Evolutionary conservation across 2,329 filamentous ascomycete species (phyloP).

Genomic region (Alternaria consortialis): DNA sequence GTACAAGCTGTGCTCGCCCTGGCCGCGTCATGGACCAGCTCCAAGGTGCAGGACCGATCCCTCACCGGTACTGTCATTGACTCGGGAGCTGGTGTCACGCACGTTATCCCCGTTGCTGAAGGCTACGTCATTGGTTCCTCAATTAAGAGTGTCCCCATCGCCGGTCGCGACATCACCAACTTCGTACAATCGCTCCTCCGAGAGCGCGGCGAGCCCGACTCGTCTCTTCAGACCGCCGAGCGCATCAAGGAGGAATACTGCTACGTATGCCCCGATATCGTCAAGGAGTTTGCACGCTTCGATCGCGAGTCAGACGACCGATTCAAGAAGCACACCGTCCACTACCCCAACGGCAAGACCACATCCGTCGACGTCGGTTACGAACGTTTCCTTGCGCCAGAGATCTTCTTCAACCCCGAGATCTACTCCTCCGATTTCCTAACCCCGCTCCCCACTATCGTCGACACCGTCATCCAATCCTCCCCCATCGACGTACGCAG

Average conservation of each 20-base stretch:
- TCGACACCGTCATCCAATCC: conserved; percentile 96
- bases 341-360: conserved; percentile 83
- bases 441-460: conserved; percentile 90
- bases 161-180: conserved; percentile 97
- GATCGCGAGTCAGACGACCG: conserved; percentile 86
- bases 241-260: conserved; percentile 99
- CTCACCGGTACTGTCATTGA: conserved; percentile 98
- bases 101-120: conserved; percentile 98
- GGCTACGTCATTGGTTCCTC: conserved; percentile 99
- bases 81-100: conserved; percentile 97
- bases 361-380: conserved; percentile 93
- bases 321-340: conserved; percentile 89
- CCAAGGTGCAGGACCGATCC: conserved; percentile 95
- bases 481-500: conserved; percentile 97
- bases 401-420: conserved; percentile 99
- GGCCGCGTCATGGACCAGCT: conserved; percentile 97
- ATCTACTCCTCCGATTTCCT: conserved; percentile 99
- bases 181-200: conserved; percentile 96
- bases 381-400: conserved; percentile 95
- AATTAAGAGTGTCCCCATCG: conserved; percentile 98
- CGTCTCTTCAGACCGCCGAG: conserved; percentile 95
- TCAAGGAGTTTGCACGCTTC: conserved; percentile 96
- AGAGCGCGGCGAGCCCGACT: conserved; percentile 95
- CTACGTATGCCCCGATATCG: conserved; percentile 97
- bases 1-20: conserved; percentile 97